Percentiles rank a stretch among this genome's conserved stretches.
Evolutionary conservation across 805 yeast genomes (phyloP).

Genomic region (Yarrowia phangngaensis): DNA sequence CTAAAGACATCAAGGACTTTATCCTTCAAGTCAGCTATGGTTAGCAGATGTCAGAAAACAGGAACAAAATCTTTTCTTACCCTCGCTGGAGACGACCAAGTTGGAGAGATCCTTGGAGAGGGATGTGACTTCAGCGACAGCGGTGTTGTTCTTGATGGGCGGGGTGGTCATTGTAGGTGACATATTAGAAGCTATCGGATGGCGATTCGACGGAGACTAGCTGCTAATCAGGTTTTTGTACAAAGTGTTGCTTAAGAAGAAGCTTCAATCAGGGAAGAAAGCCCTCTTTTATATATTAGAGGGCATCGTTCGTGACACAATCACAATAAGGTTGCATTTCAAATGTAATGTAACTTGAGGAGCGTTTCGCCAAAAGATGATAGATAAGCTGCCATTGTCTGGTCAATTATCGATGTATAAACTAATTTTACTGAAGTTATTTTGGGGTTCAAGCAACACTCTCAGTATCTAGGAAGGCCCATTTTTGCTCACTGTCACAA

Average conservation of each 20-base stretch:
- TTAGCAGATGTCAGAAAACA: background rate
- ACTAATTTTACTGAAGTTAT: background rate
- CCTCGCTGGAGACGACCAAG: constrained; percentile 20
- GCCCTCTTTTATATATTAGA: constrained; percentile 5
- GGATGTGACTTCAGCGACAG: background rate
- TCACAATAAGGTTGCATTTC: constrained; percentile 4
- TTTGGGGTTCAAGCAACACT: too few relatives aligned
- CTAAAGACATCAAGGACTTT: constrained; percentile 20
- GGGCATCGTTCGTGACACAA: background rate
- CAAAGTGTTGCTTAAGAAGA: constrained; percentile 1
- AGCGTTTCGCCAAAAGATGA: too few relatives aligned
- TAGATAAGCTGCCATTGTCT: too few relatives aligned
- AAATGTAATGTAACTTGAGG: background rate
- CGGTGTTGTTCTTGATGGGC: background rate
- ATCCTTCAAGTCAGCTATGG: constrained; percentile 23
- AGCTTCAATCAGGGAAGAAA: background rate
- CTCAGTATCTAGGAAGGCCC: too few relatives aligned
- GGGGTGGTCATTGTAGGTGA: background rate
- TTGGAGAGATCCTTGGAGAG: constrained; percentile 6
- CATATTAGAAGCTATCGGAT: constrained; percentile 22
- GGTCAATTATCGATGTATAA: background rate
- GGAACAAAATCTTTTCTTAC: constrained; percentile 1
- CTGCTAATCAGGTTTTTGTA: constrained; percentile 1
- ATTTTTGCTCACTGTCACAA: too few relatives aligned
- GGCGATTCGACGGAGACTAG: constrained; percentile 7